Conservation (phyloP, 306 rosid genomes). For the Amphicarpaea edgeworthii region DNA sequence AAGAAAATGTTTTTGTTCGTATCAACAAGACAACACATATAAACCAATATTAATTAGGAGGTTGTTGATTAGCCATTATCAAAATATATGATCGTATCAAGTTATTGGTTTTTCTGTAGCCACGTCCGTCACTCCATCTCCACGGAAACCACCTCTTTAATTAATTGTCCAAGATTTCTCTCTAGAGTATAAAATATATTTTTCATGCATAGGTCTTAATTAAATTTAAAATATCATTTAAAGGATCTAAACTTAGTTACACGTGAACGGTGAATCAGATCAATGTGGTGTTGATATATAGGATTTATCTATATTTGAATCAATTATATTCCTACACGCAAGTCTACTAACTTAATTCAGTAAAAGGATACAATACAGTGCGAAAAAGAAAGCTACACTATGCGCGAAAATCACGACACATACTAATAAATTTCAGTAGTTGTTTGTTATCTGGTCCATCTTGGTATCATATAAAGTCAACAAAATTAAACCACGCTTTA, state of each 20-base stretch:
- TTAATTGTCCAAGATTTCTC: too few relatives aligned
- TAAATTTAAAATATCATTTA: too few relatives aligned
- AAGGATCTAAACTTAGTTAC: too few relatives aligned
- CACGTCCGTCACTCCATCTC: constrained; percentile 23
- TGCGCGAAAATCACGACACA: constrained; percentile 20
- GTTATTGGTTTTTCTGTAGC: constrained; percentile 9
- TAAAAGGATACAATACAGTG: too few relatives aligned
- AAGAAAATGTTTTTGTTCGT: background rate
- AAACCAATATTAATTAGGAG: constrained; percentile 15
- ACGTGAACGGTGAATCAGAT: too few relatives aligned
- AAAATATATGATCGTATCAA: constrained; percentile 34
- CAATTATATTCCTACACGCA: too few relatives aligned
- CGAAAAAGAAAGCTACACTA: background rate
- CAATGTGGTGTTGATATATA: too few relatives aligned
- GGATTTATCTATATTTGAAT: too few relatives aligned
- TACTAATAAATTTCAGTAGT: constrained; percentile 59
- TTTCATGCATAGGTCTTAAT: too few relatives aligned
- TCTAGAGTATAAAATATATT: too few relatives aligned
- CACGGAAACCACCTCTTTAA: background rate
- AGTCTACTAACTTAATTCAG: too few relatives aligned
- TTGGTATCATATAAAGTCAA: background rate
- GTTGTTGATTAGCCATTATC: constrained; percentile 49
- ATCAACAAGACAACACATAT: background rate
- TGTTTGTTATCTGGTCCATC: constrained; percentile 51
- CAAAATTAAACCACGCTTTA: background rate